A percentile compares a stretch with the other conserved stretches of the same genome.
phyloP scores from a whole-genome alignment of 2,329 filamentous ascomycete genomes.

The Diaporthe citrichinensis region DNA sequence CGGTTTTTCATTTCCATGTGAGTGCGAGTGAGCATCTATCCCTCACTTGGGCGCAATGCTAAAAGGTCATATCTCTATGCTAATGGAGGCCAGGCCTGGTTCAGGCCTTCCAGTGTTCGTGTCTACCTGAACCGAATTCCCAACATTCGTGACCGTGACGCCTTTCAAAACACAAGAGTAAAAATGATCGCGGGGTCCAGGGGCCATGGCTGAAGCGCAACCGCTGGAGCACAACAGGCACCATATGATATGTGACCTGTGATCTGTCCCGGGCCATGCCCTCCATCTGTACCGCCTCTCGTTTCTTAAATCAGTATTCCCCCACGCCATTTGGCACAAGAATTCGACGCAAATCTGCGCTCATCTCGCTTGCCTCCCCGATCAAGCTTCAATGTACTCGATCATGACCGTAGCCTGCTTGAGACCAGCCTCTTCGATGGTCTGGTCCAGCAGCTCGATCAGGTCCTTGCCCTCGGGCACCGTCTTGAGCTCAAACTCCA shows the following conservation, averaged over 20 bases:
- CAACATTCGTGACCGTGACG: conserved; percentile 31
- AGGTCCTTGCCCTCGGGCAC: conserved; percentile 86
- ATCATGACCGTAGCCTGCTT: conserved; percentile 97
- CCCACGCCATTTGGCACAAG: not conserved
- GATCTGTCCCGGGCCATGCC: not conserved
- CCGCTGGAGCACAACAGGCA: not conserved
- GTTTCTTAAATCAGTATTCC: not conserved
- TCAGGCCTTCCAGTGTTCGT: conserved; percentile 33
- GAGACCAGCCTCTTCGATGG: conserved; percentile 84
- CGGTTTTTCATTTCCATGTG: conserved; percentile 5
- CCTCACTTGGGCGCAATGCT: conserved; percentile 20
- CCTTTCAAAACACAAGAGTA: conserved; percentile 9
- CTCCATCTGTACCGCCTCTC: not conserved
- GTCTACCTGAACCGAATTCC: conserved; percentile 36
- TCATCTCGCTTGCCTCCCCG: not conserved
- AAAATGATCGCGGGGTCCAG: not conserved
- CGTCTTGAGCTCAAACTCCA: conserved; percentile 88
- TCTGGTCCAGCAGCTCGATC: conserved; percentile 79
- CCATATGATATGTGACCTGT: conserved; percentile 13
- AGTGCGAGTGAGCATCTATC: conserved; percentile 18
- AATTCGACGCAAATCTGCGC: not conserved
- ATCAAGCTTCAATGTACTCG: conserved; percentile 66
- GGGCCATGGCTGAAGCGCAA: not conserved
- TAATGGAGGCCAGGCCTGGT: conserved; percentile 10
- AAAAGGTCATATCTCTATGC: conserved; percentile 29